phyloP scores from a whole-genome alignment of 1,139 yeast species.

The Yamadazyma conglobata region DNA sequence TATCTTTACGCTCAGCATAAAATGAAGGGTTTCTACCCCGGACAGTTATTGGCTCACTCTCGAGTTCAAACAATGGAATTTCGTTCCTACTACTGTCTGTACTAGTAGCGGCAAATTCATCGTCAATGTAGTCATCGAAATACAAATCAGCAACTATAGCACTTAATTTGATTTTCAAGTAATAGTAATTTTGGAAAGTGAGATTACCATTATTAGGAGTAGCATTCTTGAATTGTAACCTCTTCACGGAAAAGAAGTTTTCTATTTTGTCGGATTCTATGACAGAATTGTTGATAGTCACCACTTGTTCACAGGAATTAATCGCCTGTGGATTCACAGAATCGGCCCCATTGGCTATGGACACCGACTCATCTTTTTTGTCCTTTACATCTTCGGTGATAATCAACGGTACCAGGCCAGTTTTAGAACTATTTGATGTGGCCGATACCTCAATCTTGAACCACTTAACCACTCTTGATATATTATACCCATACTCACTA shows the following conservation, averaged over 20 bases:
- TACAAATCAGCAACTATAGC: conserved; percentile 45
- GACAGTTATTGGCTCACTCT: conserved; percentile 55
- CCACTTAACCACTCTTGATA: conserved; percentile 36
- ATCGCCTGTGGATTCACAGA: conserved; percentile 21
- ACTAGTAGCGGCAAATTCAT: conserved; percentile 20
- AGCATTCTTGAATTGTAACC: conserved; percentile 57
- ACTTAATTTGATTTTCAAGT: conserved; percentile 42
- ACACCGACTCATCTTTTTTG: conserved; percentile 13
- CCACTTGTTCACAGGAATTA: conserved; percentile 26
- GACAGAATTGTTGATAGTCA: conserved; percentile 26
- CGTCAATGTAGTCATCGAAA: conserved; percentile 40
- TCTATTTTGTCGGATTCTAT: conserved; percentile 25
- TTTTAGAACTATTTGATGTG: conserved; percentile 28
- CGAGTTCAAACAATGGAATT: conserved; percentile 30
- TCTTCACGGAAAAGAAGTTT: conserved; percentile 35
- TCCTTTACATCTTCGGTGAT: conserved; percentile 27
- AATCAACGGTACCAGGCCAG: conserved; percentile 30
- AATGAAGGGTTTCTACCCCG: conserved; percentile 67
- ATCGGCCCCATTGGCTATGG: conserved; percentile 16
- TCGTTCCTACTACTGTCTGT: conserved; percentile 30
- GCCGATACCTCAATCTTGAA: conserved; percentile 41
- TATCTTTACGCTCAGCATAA: conserved; percentile 54
- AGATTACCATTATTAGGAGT: conserved; percentile 64
- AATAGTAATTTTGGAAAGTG: conserved; percentile 55
- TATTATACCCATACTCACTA: conserved; percentile 34